These are phyloP conservation scores for Oryza officinalis DNA, from an alignment of 176 grass and related monocot species.

Conservation along the genomic window DNA sequence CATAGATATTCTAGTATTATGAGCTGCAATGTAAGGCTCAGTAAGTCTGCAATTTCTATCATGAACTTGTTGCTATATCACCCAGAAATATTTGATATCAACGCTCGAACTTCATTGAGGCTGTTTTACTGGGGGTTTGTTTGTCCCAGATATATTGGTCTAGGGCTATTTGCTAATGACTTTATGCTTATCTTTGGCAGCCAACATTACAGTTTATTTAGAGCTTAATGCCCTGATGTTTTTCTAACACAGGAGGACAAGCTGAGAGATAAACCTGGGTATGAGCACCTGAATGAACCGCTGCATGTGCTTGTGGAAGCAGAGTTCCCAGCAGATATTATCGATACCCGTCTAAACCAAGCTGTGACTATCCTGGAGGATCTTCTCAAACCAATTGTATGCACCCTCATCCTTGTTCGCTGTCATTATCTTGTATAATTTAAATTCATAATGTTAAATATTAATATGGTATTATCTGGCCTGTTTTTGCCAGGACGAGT, in stretches of 20 bases:
- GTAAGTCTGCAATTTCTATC: background rate
- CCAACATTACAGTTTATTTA: background rate
- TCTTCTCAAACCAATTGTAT: constrained; percentile 97
- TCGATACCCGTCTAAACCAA: constrained; percentile 79
- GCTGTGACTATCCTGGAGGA: constrained; percentile 83
- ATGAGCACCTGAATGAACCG: constrained; percentile 97
- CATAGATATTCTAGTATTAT: constrained; percentile 12
- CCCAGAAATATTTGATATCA: background rate
- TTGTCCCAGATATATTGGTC: constrained; percentile 21
- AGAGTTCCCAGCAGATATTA: constrained; percentile 88
- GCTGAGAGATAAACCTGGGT: constrained; percentile 95
- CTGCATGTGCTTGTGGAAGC: constrained; percentile 93
- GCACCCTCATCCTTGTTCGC: background rate
- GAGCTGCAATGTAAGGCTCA: constrained; percentile 9
- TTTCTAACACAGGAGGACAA: constrained; percentile 79
- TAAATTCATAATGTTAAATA: constrained; percentile 5
- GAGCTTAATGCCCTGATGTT: constrained; percentile 26
- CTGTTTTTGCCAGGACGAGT: constrained; percentile 69
- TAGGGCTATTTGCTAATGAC: constrained; percentile 8
- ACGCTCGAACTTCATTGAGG: background rate
- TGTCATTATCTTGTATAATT: background rate
- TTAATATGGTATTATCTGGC: background rate
- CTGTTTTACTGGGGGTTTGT: constrained; percentile 1
- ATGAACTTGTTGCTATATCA: background rate
- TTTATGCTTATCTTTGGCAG: background rate